These are phyloP conservation scores for Phytophthora capsici DNA, from an alignment of 352 stramenopile genomes.

Conservation along the genomic window DNA sequence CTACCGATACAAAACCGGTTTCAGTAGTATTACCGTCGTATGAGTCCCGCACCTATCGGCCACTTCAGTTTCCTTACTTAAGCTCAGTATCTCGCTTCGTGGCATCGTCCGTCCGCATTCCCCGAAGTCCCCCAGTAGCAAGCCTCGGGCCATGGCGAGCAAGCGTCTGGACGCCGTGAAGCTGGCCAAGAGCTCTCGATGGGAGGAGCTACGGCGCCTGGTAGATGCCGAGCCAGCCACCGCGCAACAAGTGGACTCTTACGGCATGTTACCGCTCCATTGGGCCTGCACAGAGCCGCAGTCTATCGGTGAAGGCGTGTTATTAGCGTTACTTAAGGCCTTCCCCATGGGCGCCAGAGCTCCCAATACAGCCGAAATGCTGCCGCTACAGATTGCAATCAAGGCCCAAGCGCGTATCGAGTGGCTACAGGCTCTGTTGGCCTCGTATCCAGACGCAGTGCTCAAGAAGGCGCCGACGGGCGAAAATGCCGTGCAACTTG, in stretches of 20 bases:
- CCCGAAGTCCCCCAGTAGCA: slow-evolving; percentile 13
- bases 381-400: slow-evolving; percentile 89
- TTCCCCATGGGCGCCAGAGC: slow-evolving; percentile 69
- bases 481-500: slow-evolving; percentile 81
- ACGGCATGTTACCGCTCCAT: slow-evolving; percentile 89
- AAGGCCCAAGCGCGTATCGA: slow-evolving; percentile 88
- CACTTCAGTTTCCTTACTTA: slow-evolving; percentile 11
- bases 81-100: slow-evolving; percentile 25
- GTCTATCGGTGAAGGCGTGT: slow-evolving; percentile 72
- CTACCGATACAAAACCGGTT: slow-evolving; percentile 12
- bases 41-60: not conserved
- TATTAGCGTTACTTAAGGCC: slow-evolving; percentile 83
- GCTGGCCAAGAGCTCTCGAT: slow-evolving; percentile 81
- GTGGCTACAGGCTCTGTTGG: slow-evolving; percentile 85
- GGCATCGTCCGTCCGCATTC: slow-evolving; percentile 15
- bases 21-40: not conserved
- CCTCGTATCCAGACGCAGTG: slow-evolving; percentile 83
- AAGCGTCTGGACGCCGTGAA: slow-evolving; percentile 87
- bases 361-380: slow-evolving; percentile 84
- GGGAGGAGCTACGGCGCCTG: slow-evolving; percentile 77
- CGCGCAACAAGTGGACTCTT: slow-evolving; percentile 84
- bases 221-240: slow-evolving; percentile 72
- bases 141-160: slow-evolving; percentile 36
- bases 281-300: slow-evolving; percentile 88
- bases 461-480: slow-evolving; percentile 75